Conservation (phyloP, 352 stramenopile genomes). For the Pythium phragmiticola region DNA sequence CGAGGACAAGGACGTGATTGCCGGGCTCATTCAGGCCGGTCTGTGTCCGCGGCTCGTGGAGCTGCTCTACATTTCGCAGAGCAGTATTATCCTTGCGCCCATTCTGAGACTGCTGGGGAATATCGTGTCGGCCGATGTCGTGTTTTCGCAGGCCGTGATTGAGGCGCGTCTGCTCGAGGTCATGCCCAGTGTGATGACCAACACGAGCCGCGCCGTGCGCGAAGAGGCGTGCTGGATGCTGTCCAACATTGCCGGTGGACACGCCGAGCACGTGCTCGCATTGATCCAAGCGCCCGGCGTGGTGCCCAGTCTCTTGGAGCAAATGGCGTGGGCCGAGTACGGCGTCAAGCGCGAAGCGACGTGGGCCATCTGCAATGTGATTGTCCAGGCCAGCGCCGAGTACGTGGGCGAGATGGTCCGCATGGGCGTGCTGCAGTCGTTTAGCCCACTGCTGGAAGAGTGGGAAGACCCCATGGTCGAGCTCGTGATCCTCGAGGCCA, state of each 20-base stretch:
- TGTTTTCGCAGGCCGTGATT: constrained; percentile 72
- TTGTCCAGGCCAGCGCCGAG: constrained; percentile 59
- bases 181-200: constrained; percentile 80
- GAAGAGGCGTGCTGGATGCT: constrained; percentile 89
- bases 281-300: constrained; percentile 75
- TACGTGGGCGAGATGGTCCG: constrained; percentile 66
- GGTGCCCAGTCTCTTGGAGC: constrained; percentile 63
- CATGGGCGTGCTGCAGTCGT: constrained; percentile 73
- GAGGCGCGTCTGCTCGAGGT: constrained; percentile 78
- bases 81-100: constrained; percentile 76
- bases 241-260: constrained; percentile 78
- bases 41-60: constrained; percentile 77
- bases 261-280: constrained; percentile 68
- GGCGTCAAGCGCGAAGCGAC: constrained; percentile 82
- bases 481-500: constrained; percentile 79
- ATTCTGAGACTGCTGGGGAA: constrained; percentile 78
- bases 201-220: constrained; percentile 72
- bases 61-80: constrained; percentile 82
- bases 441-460: constrained; percentile 73
- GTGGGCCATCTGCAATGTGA: constrained; percentile 87
- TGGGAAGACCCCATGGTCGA: constrained; percentile 86
- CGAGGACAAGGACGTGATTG: constrained; percentile 64
- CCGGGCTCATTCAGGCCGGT: constrained; percentile 54
- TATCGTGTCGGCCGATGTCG: constrained; percentile 80
- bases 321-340: constrained; percentile 88